Evolutionary conservation across 1,284 basidiomycete genomes (phyloP).

Genomic region (Boletellus sp.): DNA sequence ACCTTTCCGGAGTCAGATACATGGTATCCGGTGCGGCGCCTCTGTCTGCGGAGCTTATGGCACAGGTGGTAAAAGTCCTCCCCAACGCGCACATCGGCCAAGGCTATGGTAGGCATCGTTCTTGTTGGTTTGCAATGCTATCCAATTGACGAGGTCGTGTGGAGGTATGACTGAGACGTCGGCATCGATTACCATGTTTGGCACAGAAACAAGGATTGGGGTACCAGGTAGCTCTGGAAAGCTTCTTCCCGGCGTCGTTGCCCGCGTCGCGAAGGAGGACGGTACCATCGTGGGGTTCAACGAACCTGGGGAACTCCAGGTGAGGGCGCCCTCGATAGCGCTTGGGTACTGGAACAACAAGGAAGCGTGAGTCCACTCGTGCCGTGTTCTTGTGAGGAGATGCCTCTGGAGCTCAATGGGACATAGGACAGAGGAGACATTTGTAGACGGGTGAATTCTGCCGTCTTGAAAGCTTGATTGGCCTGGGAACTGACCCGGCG

Average conservation of each 20-base stretch:
- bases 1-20: conserved; percentile 58
- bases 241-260: conserved; percentile 49
- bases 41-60: conserved; percentile 61
- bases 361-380: conserved; percentile 50
- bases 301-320: conserved; percentile 61
- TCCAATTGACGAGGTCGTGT: not conserved
- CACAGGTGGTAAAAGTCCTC: conserved; percentile 51
- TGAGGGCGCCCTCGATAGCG: conserved; percentile 55
- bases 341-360: conserved; percentile 58
- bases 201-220: conserved; percentile 46
- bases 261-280: conserved; percentile 56
- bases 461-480: conserved; percentile 2
- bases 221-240: conserved; percentile 55
- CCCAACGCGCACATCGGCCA: conserved; percentile 63
- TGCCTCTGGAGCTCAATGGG: not conserved
- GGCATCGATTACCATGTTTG: conserved; percentile 48
- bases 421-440: conserved; percentile 50
- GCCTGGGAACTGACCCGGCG: conserved; percentile 14
- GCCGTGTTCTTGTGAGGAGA: not conserved
- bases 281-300: conserved; percentile 53
- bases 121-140: not conserved
- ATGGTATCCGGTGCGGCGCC: conserved; percentile 74
- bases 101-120: conserved; percentile 49
- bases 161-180: conserved; percentile 54
- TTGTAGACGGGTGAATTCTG: conserved; percentile 43